Evolutionary conservation across 2,329 filamentous ascomycete species (phyloP).

Genomic region (Ustilaginoidea virens): DNA sequence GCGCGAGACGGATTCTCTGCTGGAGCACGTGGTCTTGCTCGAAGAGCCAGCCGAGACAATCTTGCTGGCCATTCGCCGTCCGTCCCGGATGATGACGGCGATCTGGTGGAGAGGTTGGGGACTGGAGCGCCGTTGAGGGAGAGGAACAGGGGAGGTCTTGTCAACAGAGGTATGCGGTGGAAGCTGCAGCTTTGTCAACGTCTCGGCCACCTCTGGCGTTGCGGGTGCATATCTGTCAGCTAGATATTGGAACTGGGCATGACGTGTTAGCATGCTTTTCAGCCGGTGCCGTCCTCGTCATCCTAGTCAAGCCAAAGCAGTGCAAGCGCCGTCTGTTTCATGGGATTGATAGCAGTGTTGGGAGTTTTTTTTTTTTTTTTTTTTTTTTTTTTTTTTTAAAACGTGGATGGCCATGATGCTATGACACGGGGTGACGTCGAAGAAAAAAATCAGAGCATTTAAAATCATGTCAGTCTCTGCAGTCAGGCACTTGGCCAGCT

Average conservation of each 20-base stretch:
- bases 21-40: constrained; percentile 36
- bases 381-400: too few relatives aligned
- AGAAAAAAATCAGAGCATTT: constrained; percentile 9
- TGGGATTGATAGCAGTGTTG: too few relatives aligned
- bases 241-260: constrained; percentile 42
- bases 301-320: too few relatives aligned
- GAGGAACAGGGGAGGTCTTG: constrained; percentile 34
- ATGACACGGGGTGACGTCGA: constrained; percentile 5
- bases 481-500: constrained; percentile 28
- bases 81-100: constrained; percentile 48
- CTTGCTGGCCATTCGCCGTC: constrained; percentile 40
- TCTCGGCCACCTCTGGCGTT: constrained; percentile 50
- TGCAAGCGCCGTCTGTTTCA: too few relatives aligned
- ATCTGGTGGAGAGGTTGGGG: constrained; percentile 34
- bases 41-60: constrained; percentile 31
- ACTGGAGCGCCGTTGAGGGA: constrained; percentile 34
- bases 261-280: constrained; percentile 10
- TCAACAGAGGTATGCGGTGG: constrained; percentile 36
- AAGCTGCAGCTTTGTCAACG: constrained; percentile 49
- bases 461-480: constrained; percentile 44
- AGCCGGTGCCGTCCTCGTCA: too few relatives aligned
- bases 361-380: too few relatives aligned
- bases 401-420: constrained; percentile 1
- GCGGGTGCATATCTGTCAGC: constrained; percentile 54
- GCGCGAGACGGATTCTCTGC: constrained; percentile 29